Evolutionary conservation across 768 basidiomycete genomes (phyloP), one percentile per base, ranked within the genome.

Genomic region (Phanerochaete carnosa): DNA sequence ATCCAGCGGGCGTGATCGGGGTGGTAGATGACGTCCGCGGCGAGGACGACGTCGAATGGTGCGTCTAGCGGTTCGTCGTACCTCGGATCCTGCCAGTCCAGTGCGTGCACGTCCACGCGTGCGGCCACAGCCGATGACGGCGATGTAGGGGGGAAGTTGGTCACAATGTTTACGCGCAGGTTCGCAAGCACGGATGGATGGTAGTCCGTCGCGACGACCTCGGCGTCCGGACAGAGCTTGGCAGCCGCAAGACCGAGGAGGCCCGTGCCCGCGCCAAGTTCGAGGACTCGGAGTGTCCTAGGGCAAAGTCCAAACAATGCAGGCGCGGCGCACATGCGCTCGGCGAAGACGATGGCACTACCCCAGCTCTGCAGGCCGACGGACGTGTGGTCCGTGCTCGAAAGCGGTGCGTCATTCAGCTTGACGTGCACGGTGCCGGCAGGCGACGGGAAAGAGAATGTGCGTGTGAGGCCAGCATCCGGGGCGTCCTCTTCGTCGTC

Each of bases 291-390:
- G 19, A 58, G 29, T 26, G 25, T 30, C 30, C 56, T 29, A 30
- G 45, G 46, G 3, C 28, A 39, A 11, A 23, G 45, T 13, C 74
- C 75, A 63, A 80, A 84, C 58, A 66, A 61, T n/a, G 62, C 66
- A 2, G 86, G 82, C 43, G 76, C 67, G 9, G 73, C 70, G 47
- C 85, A 87, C 53, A 93, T 77, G 49, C 80, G 79, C 65, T 87
- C 81, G 1, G 85, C 86, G 50, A 94, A 79, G 35, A 90, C 72
- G 67, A 92, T 88, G 19, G 86, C 83, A 66, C 88, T 87, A 9
- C 85, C 90, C 92, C 92, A 94, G 67, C 89, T 92, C 72, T 94
- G 92, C 46, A 94, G 74, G 0, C 92, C 91, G 32, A 92, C 90
- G 19, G 85, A 86, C 11, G 89, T 91, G 69, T 92, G 87, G 68